Base-by-base conservation (phyloP, 2,329 filamentous ascomycete species). In the Hypomyces rosellus region DNA sequence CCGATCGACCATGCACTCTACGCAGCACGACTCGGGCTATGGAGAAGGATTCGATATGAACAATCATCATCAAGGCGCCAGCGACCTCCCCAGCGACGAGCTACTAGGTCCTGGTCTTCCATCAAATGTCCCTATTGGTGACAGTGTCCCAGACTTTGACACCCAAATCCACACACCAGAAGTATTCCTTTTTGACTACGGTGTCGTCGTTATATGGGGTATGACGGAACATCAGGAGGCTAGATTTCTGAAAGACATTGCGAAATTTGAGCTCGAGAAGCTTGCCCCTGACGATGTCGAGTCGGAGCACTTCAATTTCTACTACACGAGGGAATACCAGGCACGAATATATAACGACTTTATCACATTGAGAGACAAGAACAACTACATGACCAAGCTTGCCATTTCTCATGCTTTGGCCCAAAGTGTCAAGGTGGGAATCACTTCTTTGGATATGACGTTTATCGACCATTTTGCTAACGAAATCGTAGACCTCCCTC, bases 261-360 rank as follows among this genome's bases (percentile, higher is more conserved):
- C 89, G 50, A 96, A 93, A 63, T 99, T 97, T 60, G 93, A 96
- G 68, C 80, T 84, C 38, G 92, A 96, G 65, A 96, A 96, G 67
- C 78, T 97, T 45, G 84, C 84, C 22, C 81, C 86, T 11, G 91
- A 95, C 63, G 89, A 96, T 59, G 85, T 96, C 30, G 92, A 99
- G 71, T 89, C 90, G 43, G 93, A 99, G 69, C 89, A 92, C 63
- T 99, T 99, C 77, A 99, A 99, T 68, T 99, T 97, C 69, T 99
- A 99, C 74, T 97, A 99, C 73, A 97, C 93, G 3, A 82, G 88
- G 61, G 92, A 97, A 65, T 99, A 99, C 67, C 95, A 99, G 70
- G 89, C 93, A 18, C 86, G 93, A 46, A 99, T 99, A 68, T 99
- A 99, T 78, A 99, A 99, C 69, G 93, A 99, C 70, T 99, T 99